Evolutionary conservation across 208 protist genomes (phyloP).

Genomic region (Acanthamoeba rhysodes): DNA sequence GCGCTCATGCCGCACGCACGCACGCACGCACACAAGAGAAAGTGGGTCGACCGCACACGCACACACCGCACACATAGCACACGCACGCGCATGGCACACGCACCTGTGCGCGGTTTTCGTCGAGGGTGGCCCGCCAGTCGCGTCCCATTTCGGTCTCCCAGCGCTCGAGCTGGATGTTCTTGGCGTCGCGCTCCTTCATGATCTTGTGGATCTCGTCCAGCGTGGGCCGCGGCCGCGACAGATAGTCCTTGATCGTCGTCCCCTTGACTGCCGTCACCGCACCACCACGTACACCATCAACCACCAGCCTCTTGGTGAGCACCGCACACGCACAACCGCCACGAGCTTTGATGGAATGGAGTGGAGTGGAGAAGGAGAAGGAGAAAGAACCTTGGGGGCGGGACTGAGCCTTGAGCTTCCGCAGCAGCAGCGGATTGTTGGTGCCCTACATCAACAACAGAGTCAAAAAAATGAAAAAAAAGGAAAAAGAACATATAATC

Average conservation of each 20-base stretch:
- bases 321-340: not conserved
- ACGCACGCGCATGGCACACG: too few species aligned
- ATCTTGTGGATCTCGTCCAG: not conserved
- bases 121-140: not conserved
- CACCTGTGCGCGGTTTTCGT: not conserved
- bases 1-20: too few species aligned
- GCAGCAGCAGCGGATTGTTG: not conserved
- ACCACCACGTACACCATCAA: too few species aligned
- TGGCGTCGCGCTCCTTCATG: not conserved
- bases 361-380: not conserved
- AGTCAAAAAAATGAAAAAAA: too few species aligned
- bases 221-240: not conserved
- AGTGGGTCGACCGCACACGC: too few species aligned
- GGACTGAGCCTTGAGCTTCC: not conserved
- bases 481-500: too few species aligned
- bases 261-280: not conserved
- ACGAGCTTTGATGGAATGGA: too few species aligned
- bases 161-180: not conserved
- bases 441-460: not conserved
- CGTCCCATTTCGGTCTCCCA: not conserved
- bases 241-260: not conserved
- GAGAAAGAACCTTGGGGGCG: not conserved
- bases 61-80: too few species aligned
- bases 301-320: too few species aligned
- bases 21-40: too few species aligned